These are phyloP conservation scores for Ascochyta lentis DNA, from an alignment of 2,329 filamentous ascomycete species.

Conservation along the genomic window DNA sequence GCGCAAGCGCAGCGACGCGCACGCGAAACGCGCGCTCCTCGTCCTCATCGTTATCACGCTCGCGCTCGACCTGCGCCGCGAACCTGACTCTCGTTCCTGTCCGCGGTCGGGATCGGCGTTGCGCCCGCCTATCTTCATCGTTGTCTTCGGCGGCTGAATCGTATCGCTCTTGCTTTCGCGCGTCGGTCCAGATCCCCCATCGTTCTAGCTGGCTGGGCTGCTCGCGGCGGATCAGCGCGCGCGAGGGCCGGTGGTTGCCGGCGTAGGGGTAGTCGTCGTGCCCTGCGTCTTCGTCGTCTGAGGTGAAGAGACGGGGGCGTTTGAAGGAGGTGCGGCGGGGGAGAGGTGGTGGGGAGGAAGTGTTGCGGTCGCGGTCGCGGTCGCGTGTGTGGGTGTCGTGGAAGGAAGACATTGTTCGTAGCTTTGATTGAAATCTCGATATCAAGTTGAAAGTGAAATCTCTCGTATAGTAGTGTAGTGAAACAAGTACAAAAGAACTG, in stretches of 20 bases:
- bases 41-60: background rate
- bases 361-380: constrained; percentile 27
- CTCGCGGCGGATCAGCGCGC: constrained; percentile 35
- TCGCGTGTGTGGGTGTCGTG: constrained; percentile 31
- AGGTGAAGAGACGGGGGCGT: constrained; percentile 30
- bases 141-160: constrained; percentile 14
- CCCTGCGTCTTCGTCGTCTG: constrained; percentile 35
- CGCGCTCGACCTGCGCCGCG: constrained; percentile 11
- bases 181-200: constrained; percentile 40
- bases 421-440: background rate
- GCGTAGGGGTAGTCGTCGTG: constrained; percentile 43
- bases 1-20: constrained; percentile 30
- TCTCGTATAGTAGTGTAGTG: background rate
- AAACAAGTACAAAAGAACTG: background rate
- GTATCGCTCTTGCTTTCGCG: background rate
- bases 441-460: background rate
- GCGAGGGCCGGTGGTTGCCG: constrained; percentile 26
- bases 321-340: constrained; percentile 35
- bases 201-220: constrained; percentile 33
- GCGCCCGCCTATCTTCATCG: background rate
- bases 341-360: constrained; percentile 25
- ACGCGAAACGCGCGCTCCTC: constrained; percentile 34
- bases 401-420: constrained; percentile 35
- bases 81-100: constrained; percentile 12
- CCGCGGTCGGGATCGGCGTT: background rate